phyloP scores from a whole-genome alignment of 352 stramenopile species.

The Phytophthora cryptogea region DNA sequence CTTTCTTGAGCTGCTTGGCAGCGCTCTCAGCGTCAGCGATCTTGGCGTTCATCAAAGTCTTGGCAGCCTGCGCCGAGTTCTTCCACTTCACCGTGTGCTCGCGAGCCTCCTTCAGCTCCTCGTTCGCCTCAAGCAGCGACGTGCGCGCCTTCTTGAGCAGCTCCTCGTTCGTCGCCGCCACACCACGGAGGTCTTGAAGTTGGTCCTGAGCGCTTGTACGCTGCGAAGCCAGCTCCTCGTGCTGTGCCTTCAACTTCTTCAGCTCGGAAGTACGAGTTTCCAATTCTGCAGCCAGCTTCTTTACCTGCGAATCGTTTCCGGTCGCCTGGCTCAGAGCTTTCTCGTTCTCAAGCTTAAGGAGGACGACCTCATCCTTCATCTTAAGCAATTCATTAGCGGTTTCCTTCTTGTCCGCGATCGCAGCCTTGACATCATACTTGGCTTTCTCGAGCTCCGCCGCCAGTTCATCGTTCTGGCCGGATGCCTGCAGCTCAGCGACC shows the following conservation, averaged over 20 bases:
- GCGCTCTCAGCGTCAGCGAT: constrained; percentile 65
- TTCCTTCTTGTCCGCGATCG: constrained; percentile 47
- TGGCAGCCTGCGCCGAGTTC: constrained; percentile 62
- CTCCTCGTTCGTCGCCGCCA: constrained; percentile 55
- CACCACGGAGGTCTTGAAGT: constrained; percentile 47
- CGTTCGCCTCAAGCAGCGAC: constrained; percentile 69
- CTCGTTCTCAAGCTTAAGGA: constrained; percentile 46
- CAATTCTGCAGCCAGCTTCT: constrained; percentile 44
- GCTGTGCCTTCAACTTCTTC: constrained; percentile 37
- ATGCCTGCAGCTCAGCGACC: constrained; percentile 35
- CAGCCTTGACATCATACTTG: constrained; percentile 25
- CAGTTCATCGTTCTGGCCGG: constrained; percentile 33
- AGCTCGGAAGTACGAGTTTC: constrained; percentile 38
- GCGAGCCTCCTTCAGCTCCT: constrained; percentile 79
- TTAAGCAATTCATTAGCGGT: constrained; percentile 32
- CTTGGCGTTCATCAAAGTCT: constrained; percentile 68
- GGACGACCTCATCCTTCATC: constrained; percentile 63
- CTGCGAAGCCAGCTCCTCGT: constrained; percentile 38
- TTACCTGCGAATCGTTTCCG: constrained; percentile 33
- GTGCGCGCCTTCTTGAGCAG: constrained; percentile 74
- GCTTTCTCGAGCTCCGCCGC: constrained; percentile 37
- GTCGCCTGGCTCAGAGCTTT: constrained; percentile 39
- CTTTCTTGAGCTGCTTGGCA: constrained; percentile 65
- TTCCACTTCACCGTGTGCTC: constrained; percentile 77
- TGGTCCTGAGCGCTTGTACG: constrained; percentile 37